These are phyloP conservation scores for Candida maesae DNA, from an alignment of 805 yeast genomes.

Conservation along the genomic window DNA sequence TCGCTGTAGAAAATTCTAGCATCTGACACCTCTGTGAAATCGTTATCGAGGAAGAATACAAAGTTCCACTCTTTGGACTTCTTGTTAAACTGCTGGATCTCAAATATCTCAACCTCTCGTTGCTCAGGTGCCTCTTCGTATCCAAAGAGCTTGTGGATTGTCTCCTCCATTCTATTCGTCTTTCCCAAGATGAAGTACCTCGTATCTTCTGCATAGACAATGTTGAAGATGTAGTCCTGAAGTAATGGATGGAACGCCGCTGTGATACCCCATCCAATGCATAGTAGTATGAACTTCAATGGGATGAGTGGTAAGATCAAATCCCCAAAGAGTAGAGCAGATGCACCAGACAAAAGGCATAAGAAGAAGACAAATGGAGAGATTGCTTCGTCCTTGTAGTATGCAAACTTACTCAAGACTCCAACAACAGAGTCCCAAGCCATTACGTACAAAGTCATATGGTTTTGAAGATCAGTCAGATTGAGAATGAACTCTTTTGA, in stretches of 20 bases:
- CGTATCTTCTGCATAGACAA: conserved; percentile 60
- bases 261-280: conserved; percentile 46
- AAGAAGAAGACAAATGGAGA: conserved; percentile 49
- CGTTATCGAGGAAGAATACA: conserved; percentile 54
- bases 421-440: conserved; percentile 54
- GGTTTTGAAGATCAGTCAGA: conserved; percentile 80
- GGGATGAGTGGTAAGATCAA: conserved; percentile 30
- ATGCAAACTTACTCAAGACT: conserved; percentile 52
- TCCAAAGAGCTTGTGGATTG: conserved; percentile 36
- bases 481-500: conserved; percentile 75
- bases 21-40: conserved; percentile 47
- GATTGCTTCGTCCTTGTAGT: conserved; percentile 57
- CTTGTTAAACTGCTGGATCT: conserved; percentile 52
- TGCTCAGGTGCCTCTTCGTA: conserved; percentile 39
- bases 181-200: conserved; percentile 45
- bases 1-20: conserved; percentile 24
- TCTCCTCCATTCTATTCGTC: conserved; percentile 46
- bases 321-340: conserved; percentile 31
- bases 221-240: conserved; percentile 43
- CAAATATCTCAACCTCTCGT: conserved; percentile 61
- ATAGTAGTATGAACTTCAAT: conserved; percentile 32
- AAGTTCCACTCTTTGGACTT: conserved; percentile 56
- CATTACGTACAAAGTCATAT: conserved; percentile 61
- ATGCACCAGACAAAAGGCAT: conserved; percentile 30
- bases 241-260: conserved; percentile 51